A percentile compares a stretch with the other conserved stretches of the same genome.
phyloP scores from a whole-genome alignment of 1,284 basidiomycete genomes.

The Puccinia horiana region DNA sequence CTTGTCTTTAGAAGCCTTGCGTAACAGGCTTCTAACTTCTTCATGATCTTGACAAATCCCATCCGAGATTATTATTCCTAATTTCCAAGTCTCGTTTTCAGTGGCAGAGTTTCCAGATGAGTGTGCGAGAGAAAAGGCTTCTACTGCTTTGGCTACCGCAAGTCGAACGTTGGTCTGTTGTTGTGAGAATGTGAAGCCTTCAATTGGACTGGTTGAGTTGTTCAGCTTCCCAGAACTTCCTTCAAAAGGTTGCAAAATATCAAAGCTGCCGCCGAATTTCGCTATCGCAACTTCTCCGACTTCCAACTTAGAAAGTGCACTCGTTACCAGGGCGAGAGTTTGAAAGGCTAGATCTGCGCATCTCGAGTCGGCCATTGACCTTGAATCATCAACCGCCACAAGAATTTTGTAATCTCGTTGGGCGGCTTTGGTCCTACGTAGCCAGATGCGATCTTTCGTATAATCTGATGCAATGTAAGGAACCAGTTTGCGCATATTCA shows the following conservation, averaged over 20 bases:
- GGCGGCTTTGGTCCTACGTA: slow-evolving; percentile 88
- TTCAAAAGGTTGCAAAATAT: slow-evolving; percentile 83
- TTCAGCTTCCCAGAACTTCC: slow-evolving; percentile 71
- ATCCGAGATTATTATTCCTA: slow-evolving; percentile 97
- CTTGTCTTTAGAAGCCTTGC: slow-evolving; percentile 83
- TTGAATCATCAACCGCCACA: slow-evolving; percentile 91
- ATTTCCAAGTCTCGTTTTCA: slow-evolving; percentile 83
- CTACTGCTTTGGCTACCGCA: slow-evolving; percentile 79
- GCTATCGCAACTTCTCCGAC: slow-evolving; percentile 91
- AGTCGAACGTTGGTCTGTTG: slow-evolving; percentile 83
- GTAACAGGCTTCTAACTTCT: slow-evolving; percentile 73
- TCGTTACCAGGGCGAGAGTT: slow-evolving; percentile 86
- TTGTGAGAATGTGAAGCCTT: slow-evolving; percentile 86
- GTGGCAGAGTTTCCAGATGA: slow-evolving; percentile 65
- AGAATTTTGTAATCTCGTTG: slow-evolving; percentile 95
- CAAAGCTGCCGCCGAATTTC: slow-evolving; percentile 83
- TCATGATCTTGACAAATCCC: slow-evolving; percentile 97
- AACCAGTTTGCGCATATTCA: slow-evolving; percentile 99
- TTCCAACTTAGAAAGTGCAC: slow-evolving; percentile 86
- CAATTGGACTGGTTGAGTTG: slow-evolving; percentile 76
- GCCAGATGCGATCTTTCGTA: slow-evolving; percentile 99
- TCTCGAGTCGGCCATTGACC: slow-evolving; percentile 91
- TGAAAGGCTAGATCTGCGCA: slow-evolving; percentile 93
- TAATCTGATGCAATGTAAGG: slow-evolving; percentile 98
- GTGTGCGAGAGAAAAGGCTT: slow-evolving; percentile 66